phyloP scores from a whole-genome alignment of 768 basidiomycete species.

The Boletus sp. region DNA sequence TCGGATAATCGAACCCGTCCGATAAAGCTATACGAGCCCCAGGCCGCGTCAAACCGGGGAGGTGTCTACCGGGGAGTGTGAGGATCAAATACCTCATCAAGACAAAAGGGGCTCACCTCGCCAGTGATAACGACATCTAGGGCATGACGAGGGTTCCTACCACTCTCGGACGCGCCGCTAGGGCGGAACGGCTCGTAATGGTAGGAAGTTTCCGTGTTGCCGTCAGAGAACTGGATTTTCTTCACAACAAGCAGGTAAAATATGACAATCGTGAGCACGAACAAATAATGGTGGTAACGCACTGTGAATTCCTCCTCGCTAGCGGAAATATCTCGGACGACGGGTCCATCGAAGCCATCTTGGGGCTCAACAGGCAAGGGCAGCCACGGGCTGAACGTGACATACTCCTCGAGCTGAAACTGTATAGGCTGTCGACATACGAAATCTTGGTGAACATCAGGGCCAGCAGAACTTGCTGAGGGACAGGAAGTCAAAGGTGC shows the following conservation, averaged over 20 bases:
- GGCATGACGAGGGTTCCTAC: conserved; percentile 30
- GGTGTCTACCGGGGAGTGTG: conserved; percentile 45
- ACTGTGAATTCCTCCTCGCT: conserved; percentile 27
- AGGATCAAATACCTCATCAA: conserved; percentile 20
- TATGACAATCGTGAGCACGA: conserved; percentile 22
- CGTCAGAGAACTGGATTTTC: conserved; percentile 30
- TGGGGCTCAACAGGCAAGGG: conserved; percentile 31
- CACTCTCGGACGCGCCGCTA: conserved; percentile 27
- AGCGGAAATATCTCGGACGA: conserved; percentile 19
- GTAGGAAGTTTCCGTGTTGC: conserved; percentile 21
- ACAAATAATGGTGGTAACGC: conserved; percentile 9
- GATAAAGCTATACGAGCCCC: conserved; percentile 62
- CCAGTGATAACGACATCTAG: conserved; percentile 38
- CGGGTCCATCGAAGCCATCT: conserved; percentile 22
- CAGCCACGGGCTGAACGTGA: conserved; percentile 40
- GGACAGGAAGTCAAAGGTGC: conserved; percentile 24
- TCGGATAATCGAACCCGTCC: conserved; percentile 56
- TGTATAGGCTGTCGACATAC: conserved; percentile 49
- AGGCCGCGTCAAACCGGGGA: conserved; percentile 53
- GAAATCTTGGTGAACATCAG: conserved; percentile 32
- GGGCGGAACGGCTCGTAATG: conserved; percentile 33
- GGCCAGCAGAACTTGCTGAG: conserved; percentile 7
- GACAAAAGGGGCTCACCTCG: conserved; percentile 29
- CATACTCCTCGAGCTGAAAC: conserved; percentile 45
- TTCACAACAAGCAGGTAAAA: conserved; percentile 8